A percentile compares a stretch with the other conserved stretches of the same genome.
Evolutionary conservation across 176 grass and related monocot genomes (phyloP).

Genomic region (Pontederia crassipes): DNA sequence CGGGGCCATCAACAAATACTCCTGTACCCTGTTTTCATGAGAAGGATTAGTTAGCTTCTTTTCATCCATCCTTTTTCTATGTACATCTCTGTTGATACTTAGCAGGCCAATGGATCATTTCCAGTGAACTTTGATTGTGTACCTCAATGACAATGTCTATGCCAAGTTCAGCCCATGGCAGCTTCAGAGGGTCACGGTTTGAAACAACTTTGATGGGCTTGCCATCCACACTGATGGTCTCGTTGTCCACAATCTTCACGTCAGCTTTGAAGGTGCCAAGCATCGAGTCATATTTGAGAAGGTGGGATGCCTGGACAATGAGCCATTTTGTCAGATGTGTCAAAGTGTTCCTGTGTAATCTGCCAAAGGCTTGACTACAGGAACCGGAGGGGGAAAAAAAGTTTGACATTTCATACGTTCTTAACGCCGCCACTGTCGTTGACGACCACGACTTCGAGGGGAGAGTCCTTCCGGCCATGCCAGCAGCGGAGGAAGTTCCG

Average conservation of each 20-base stretch:
- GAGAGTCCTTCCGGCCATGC: conserved; percentile 82
- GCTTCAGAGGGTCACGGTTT: conserved; percentile 81
- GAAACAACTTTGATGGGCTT: conserved; percentile 74
- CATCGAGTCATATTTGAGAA: conserved; percentile 98
- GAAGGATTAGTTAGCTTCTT: neutral
- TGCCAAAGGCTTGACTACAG: neutral
- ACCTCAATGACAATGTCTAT: conserved; percentile 99
- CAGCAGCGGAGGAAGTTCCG: conserved; percentile 98
- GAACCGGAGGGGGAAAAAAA: neutral
- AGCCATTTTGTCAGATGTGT: neutral
- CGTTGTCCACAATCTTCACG: conserved; percentile 75
- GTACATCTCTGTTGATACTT: too few species aligned
- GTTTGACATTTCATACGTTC: conserved; percentile 39
- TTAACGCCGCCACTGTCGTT: conserved; percentile 93
- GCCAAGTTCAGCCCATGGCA: conserved; percentile 85
- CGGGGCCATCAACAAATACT: conserved; percentile 89
- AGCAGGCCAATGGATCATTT: too few species aligned
- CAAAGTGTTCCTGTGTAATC: neutral
- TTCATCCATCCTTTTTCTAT: too few species aligned
- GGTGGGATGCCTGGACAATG: conserved; percentile 75
- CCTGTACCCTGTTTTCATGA: conserved; percentile 59
- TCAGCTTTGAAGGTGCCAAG: conserved; percentile 93
- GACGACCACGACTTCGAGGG: conserved; percentile 71
- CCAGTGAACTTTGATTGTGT: neutral
- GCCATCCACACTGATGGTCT: conserved; percentile 88